Base-by-base conservation (phyloP, 164 flowering plant genomes). In the Tetrastigma voinierianum region DNA sequence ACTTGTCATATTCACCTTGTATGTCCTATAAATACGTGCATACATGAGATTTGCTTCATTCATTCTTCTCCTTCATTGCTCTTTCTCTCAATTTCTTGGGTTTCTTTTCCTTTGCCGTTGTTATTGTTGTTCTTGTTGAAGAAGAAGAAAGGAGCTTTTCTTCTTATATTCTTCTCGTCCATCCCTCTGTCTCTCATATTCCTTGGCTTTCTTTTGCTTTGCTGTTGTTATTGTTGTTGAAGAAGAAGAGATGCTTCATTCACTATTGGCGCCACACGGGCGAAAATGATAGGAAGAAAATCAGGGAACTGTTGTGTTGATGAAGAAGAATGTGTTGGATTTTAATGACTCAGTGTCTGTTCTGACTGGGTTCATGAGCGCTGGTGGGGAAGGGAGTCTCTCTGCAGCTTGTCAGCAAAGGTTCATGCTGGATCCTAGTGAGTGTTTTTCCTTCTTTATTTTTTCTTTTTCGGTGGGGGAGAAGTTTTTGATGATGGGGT, bases 271-370 rank as follows among this genome's bases (percentile, higher is more conserved):
- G 53, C 54, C 10, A 40, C 71, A 32, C 60, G 12, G 76, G 66
- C 43, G 62, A 55, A 4, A 23, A 43, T 49, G 61, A 44, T 14
- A 53, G 46, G 1, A 62, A 25, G 67, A 78, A 70, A 74, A 64
- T 90, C 16, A 76, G 51, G 97, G 90, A n/a, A 68, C 65, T 2
- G 90, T 85, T 51, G 87, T 86, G 72, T 43, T 91, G 83, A 84
- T 83, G 90, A 91, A 87, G 88, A 89, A 86, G 81, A 86, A 81
- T 24, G 82, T 83, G 11, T 61, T 89, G 73, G 91, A 84, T 68
- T 73, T 87, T 67, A 81, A 83, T 16, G 90, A 86, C 59, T 67
- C 43, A 60, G 70, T 18, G 88, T 78, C 86, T 10, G 0, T 85
- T n/a, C 63, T 80, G 11, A 89, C 62, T 59, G 79, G 0, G 2